These are phyloP conservation scores for Penicillium sp. DNA, from an alignment of 2,329 filamentous ascomycete species.

Conservation along the genomic window DNA sequence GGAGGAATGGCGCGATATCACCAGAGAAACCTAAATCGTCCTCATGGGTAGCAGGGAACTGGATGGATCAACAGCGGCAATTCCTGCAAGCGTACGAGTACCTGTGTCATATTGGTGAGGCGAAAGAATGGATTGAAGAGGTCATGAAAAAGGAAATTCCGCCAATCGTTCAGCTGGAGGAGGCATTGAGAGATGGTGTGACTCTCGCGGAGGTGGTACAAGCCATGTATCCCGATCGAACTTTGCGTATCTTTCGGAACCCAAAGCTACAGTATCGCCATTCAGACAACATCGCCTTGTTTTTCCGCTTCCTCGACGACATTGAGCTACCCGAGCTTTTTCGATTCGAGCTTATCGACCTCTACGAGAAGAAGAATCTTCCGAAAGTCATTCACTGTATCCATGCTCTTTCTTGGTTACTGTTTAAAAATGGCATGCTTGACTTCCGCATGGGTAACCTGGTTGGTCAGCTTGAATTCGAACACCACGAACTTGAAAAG, in stretches of 20 bases:
- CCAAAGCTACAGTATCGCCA: slow-evolving; percentile 87
- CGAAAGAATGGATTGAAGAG: slow-evolving; percentile 98
- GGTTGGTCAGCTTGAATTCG: slow-evolving; percentile 93
- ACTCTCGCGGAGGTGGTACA: slow-evolving; percentile 93
- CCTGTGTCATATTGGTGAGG: slow-evolving; percentile 96
- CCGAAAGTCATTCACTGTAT: slow-evolving; percentile 99
- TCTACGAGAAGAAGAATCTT: slow-evolving; percentile 99
- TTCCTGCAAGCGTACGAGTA: slow-evolving; percentile 98
- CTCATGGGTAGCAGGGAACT: slow-evolving; percentile 80
- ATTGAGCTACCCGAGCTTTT: slow-evolving; percentile 93
- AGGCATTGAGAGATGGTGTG: slow-evolving; percentile 87
- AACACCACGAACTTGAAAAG: slow-evolving; percentile 94
- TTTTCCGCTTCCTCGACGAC: slow-evolving; percentile 90
- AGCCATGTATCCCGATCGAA: slow-evolving; percentile 74
- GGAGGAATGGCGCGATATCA: slow-evolving; percentile 47
- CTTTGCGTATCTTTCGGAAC: slow-evolving; percentile 79
- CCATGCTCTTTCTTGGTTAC: slow-evolving; percentile 93
- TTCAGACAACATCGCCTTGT: slow-evolving; percentile 95
- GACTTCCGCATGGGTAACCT: slow-evolving; percentile 96
- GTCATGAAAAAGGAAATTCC: slow-evolving; percentile 82
- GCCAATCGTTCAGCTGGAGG: slow-evolving; percentile 89
- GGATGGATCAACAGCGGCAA: slow-evolving; percentile 99
- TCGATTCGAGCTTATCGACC: slow-evolving; percentile 91
- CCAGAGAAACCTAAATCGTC: slow-evolving; percentile 57
- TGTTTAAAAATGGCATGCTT: slow-evolving; percentile 91